Conservation (phyloP, 2,329 filamentous ascomycete genomes). For the Alternaria gansuensis region DNA sequence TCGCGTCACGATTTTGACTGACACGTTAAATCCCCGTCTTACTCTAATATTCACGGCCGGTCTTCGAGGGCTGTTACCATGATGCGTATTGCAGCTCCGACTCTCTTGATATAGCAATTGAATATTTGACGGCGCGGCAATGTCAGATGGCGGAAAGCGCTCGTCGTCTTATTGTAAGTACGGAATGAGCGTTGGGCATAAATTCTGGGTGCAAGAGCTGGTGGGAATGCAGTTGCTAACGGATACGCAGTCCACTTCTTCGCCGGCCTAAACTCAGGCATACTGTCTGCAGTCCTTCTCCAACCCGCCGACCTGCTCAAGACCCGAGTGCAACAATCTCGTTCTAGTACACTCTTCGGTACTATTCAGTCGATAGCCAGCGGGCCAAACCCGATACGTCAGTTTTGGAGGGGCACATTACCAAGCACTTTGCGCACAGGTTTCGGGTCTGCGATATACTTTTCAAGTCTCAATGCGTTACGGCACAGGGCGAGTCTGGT, state of each 20-base stretch:
- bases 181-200: not conserved
- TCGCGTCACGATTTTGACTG: conserved; percentile 8
- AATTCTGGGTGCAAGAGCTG: conserved; percentile 6
- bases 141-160: conserved; percentile 62
- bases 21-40: conserved; percentile 1
- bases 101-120: conserved; percentile 32
- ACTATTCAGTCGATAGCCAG: conserved; percentile 75
- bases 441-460: conserved; percentile 92
- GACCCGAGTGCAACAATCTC: conserved; percentile 91
- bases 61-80: conserved; percentile 14
- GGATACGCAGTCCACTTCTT: conserved; percentile 73
- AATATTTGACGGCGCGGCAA: conserved; percentile 51
- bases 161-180: conserved; percentile 61
- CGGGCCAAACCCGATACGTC: conserved; percentile 71
- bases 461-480: conserved; percentile 84
- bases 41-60: not conserved
- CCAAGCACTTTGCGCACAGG: conserved; percentile 94
- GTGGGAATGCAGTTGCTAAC: not conserved
- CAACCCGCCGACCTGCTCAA: conserved; percentile 97
- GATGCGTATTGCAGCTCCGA: conserved; percentile 21
- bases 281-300: conserved; percentile 86
- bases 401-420: conserved; percentile 90
- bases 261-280: conserved; percentile 86
- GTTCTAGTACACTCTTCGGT: conserved; percentile 70
- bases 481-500: conserved; percentile 68